Evolutionary conservation across 1,284 basidiomycete species (phyloP).

Genomic region (Ceratobasidium sp.): DNA sequence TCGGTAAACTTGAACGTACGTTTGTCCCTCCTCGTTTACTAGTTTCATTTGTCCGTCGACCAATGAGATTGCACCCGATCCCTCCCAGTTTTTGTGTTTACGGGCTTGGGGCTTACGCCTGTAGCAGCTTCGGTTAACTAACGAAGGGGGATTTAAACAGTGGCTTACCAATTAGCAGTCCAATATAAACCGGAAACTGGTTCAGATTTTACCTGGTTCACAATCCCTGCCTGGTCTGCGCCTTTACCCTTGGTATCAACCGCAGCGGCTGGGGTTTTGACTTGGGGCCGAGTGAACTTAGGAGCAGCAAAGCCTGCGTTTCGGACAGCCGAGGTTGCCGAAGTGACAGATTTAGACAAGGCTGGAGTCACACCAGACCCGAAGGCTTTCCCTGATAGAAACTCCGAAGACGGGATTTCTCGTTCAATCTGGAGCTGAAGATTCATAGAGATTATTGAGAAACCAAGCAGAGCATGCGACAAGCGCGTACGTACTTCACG

Average conservation of each 20-base stretch:
- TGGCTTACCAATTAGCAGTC: slow-evolving; percentile 70
- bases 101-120: slow-evolving; percentile 80
- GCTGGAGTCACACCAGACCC: slow-evolving; percentile 49
- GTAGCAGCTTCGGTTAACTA: neutral
- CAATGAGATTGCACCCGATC: slow-evolving; percentile 68
- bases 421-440: slow-evolving; percentile 55
- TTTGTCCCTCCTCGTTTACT: slow-evolving; percentile 71
- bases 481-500: slow-evolving; percentile 74
- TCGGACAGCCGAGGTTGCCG: slow-evolving; percentile 48
- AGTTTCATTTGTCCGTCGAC: slow-evolving; percentile 62
- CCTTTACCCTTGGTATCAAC: slow-evolving; percentile 45
- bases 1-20: slow-evolving; percentile 54
- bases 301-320: slow-evolving; percentile 51
- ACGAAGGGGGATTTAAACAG: neutral
- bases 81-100: slow-evolving; percentile 92
- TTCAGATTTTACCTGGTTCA: slow-evolving; percentile 31
- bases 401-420: slow-evolving; percentile 63
- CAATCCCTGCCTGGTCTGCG: slow-evolving; percentile 48
- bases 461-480: neutral
- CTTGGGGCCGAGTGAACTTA: slow-evolving; percentile 48
- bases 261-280: slow-evolving; percentile 41
- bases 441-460: neutral
- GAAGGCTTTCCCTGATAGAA: slow-evolving; percentile 70
- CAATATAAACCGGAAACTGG: slow-evolving; percentile 56
- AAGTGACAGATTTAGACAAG: slow-evolving; percentile 43